phyloP scores from a whole-genome alignment of 106 monocot genomes.

The Dendrobium chrysotoxum region DNA sequence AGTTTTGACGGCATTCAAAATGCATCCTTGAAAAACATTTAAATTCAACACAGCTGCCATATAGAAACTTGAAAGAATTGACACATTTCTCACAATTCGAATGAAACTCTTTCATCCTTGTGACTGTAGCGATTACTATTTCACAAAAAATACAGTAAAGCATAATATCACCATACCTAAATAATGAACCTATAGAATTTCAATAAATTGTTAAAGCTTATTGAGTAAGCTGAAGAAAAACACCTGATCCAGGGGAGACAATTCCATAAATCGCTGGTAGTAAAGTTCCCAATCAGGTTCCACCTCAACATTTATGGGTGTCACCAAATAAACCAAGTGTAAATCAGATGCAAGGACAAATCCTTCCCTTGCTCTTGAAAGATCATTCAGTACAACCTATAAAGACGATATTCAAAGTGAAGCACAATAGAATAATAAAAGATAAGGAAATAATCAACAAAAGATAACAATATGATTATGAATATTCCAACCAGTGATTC shows the following conservation, averaged over 20 bases:
- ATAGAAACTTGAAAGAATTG: background rate
- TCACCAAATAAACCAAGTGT: conserved; percentile 93
- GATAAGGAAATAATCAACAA: conserved; percentile 2
- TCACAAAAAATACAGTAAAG: too few species aligned
- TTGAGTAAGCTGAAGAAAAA: background rate
- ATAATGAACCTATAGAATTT: background rate
- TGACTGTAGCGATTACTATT: too few species aligned
- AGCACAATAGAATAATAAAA: background rate
- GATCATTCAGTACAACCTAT: conserved; percentile 90
- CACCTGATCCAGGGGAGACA: conserved; percentile 82
- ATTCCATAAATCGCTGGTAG: conserved; percentile 94
- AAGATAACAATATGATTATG: conserved; percentile 2
- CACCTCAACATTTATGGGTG: conserved; percentile 95
- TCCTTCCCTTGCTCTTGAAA: conserved; percentile 92
- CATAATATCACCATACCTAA: too few species aligned
- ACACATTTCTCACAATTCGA: background rate
- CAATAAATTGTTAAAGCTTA: background rate
- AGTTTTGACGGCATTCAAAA: background rate
- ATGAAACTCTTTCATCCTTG: too few species aligned
- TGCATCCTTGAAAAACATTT: background rate
- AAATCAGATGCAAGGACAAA: conserved; percentile 98
- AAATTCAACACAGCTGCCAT: background rate
- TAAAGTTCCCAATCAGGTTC: conserved; percentile 98
- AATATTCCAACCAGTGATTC: conserved; percentile 66
- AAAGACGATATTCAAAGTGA: conserved; percentile 11